These are phyloP conservation scores for Pythium apleroticum DNA, from an alignment of 352 stramenopile species.

Conservation along the genomic window DNA sequence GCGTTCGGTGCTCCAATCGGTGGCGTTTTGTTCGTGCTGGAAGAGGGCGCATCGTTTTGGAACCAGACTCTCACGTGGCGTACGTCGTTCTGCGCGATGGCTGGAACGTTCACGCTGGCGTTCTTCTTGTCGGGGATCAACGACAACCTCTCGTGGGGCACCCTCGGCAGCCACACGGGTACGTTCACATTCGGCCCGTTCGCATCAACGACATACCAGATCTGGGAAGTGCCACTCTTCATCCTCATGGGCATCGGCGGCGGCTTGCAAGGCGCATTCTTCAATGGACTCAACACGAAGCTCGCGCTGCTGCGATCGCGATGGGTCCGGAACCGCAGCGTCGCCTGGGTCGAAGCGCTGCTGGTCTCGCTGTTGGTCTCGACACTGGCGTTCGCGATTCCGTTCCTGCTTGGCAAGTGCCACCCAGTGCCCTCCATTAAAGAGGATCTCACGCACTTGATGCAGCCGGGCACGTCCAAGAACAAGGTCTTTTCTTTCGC, in stretches of 20 bases:
- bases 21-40: slow-evolving; percentile 81
- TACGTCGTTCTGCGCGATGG: slow-evolving; percentile 86
- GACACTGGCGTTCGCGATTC: slow-evolving; percentile 57
- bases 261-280: slow-evolving; percentile 81
- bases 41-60: slow-evolving; percentile 88
- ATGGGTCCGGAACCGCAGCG: slow-evolving; percentile 55
- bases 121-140: slow-evolving; percentile 82
- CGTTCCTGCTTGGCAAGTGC: slow-evolving; percentile 69
- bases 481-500: slow-evolving; percentile 69
- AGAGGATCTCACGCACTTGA: slow-evolving; percentile 53
- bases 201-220: slow-evolving; percentile 72
- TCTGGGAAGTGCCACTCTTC: slow-evolving; percentile 88
- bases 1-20: slow-evolving; percentile 91
- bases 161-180: slow-evolving; percentile 64
- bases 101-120: slow-evolving; percentile 84
- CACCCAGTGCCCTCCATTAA: slow-evolving; percentile 51
- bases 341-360: slow-evolving; percentile 62
- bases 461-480: slow-evolving; percentile 33
- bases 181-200: slow-evolving; percentile 78
- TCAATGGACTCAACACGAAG: slow-evolving; percentile 70
- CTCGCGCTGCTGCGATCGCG: slow-evolving; percentile 48
- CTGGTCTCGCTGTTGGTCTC: slow-evolving; percentile 61
- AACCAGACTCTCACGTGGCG: slow-evolving; percentile 82
- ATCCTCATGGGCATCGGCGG: slow-evolving; percentile 84
- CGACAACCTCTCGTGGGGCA: slow-evolving; percentile 71